Base-by-base conservation (phyloP, 1,284 basidiomycete genomes). In the Papiliotrema terrestris region DNA sequence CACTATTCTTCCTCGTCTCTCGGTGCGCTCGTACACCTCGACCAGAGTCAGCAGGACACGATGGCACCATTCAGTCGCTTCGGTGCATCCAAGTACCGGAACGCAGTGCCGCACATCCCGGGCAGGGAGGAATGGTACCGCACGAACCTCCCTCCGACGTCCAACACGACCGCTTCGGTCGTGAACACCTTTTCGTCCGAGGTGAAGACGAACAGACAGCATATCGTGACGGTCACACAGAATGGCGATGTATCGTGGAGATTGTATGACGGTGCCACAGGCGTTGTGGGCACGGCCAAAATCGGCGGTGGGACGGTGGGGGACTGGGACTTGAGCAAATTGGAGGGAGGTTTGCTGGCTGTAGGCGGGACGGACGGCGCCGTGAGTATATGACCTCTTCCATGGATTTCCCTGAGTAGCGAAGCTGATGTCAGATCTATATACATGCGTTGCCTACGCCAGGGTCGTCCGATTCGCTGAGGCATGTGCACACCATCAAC, bases 81-180 rank as follows among this genome's bases (percentile, higher is more conserved):
- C 55, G 70, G 70, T 13, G 70, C 70, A 2, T 69, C 70, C 19
- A 75, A 75, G 48, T 75, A 68, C 58, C 67, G 71, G 25, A 75
- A 75, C 44, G 67, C 73, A 2, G 56, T 66, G 2, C 59, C 66
- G 1, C 49, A 56, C 41, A 49, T 64, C 1, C 66, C 69, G 0
- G 22, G 54, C 13, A 54, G 64, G 25, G 69, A 70, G 44, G 63
- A 59, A 47, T 74, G 69, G 67, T 69, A 68, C 47, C 66, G 71
- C 45, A 29, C 49, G 5, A 20, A 51, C 22, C 57, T 72, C 8
- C 65, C 71, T 0, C 23, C 58, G 2, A 22, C 54, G 15, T 55
- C 56, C 4, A 56, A 50, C n/a, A 54, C 32, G 38, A 50, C 62
- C 2, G 51, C 60, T 19, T 60, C 62, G 20, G 36, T 51, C 42